Evolutionary conservation across 2,329 filamentous ascomycete genomes (phyloP), one percentile per base, ranked within the genome.

Genomic region (Aspergillus pseudoviridinutans): DNA sequence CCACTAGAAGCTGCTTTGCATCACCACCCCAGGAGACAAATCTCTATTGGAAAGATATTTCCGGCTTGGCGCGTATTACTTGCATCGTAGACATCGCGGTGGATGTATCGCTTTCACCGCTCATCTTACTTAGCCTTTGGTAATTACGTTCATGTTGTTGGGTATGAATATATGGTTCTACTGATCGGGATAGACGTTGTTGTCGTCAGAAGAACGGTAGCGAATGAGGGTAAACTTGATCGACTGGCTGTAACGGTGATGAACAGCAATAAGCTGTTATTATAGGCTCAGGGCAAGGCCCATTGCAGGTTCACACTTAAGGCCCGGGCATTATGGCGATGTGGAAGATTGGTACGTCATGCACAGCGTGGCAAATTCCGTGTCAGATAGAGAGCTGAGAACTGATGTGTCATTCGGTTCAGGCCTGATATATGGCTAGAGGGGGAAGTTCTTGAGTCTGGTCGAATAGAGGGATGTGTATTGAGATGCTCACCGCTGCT

Each of bases 31-130:
- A 38, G 14, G 14, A 5, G 7, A 17, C 32, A 7, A 38, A 38
- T 7, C 32, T 53, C 51, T 60, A 38, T 58, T 52, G 53, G 51
- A 42, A 53, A 52, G 50, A 55, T 52, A 53, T 25, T 25, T 55
- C 25, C 27, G 46, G 53, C 25, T 24, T 49, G 50, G 41, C n/a
- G 41, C 27, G 28, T n/a, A 35, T 47, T 51, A 57, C 24, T 47
- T 50, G 46, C 50, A 29, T 46, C 38, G 10, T 49, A 51, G 38
- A 50, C 28, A 51, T 58, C 32, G 27, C 35, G 50, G 35, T 27
- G 49, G 28, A 25, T 55, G 41, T 51, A 35, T 35, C 50, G 24
- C 25, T 14, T 35, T 55, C 53, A 58, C 57, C 57, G 57, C 53
- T 58, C 56, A 53, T 52, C 44, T 50, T 32, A 17, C 44, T 46